Evolutionary conservation across 129 eudicot genomes (phyloP), one percentile per base, ranked within the genome.

Genomic region (Helichrysum umbraculigerum): DNA sequence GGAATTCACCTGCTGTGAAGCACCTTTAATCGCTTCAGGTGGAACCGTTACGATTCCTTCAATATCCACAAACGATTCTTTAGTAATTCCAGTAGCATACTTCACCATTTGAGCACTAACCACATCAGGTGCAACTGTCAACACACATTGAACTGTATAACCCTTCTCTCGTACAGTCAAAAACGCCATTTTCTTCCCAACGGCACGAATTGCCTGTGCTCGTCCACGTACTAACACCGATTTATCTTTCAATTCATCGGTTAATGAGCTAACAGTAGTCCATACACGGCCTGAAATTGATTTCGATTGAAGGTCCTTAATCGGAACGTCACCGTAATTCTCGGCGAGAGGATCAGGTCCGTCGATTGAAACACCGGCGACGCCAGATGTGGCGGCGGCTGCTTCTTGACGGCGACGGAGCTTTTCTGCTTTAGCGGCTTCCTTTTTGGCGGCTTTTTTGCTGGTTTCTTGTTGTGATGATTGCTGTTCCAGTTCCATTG

Each of bases 101-200:
- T 87, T 93, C 5, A 93, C 91, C 98, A 93, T 93, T 32, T 83
- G 89, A n/a, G 83, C 44, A 37, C 98, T 93, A 33, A 88, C 92
- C 19, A 75, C 3, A 19, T 87, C 95, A 3, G 85, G 83, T 4
- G 86, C 82, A 25, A 90, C 98, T 3, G 87, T 86, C 85, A 93
- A 12, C 52, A 93, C 89, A 77, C 98, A 93, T 73, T 93, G 98
- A 2, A 93, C 97, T 0, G 92, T 90, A 1, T 16, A 83, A 0
- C 97, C 95, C 32, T 19, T 68, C 68, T 93, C 89, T 78, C 98
- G 78, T 22, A 93, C 92, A 8, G 92, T 89, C 5, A 90, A 56
- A 67, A 93, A 93, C 8, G 92, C 90, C 91, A 93, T 90, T 63
- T 93, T 93, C 71, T 93, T 93, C 28, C 92, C 88, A 1, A 93